Evolutionary conservation across 2,329 filamentous ascomycete genomes (phyloP), one percentile per base, ranked within the genome.

Genomic region (Lasiodiplodia sp.): DNA sequence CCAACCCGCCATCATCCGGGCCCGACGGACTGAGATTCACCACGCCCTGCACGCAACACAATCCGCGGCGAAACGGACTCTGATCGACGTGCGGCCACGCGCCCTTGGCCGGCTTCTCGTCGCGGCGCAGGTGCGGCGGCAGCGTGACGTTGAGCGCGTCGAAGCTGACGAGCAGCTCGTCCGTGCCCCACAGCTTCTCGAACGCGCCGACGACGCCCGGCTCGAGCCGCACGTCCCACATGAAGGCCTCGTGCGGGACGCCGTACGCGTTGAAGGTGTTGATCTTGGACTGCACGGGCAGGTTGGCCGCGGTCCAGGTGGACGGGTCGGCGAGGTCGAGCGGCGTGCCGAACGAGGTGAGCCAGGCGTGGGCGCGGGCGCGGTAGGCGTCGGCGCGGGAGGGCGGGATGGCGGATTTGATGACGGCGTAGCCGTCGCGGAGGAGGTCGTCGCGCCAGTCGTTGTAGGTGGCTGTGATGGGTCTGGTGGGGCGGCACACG

Each of bases 31-130:
- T 69, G 7, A 83, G 71, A 72, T 87, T 86, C 2, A 86, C 82
- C 0, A 87, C 77, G 4, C 85, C 85, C 69, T 87, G 85, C 2
- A 85, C 76, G 70, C 85, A 87, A 2, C 83, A 79, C 73, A 87
- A 85, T 0, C 84, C 85, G 14, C 77, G 78, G 80, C 79, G 71
- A 7, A 57, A 57, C 4, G 74, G 75, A 25, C 71, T 71, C 44
- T 76, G 74, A 37, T 76, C 75, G 56, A 73, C 71, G 60, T 83
- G 81, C 23, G 77, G 75, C 80, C 81, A 83, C 10, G 69, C 67
- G 69, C 74, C 72, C 34, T 73, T 73, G 25, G 70, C 69, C 2
- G 79, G 71, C 23, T 73, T 76, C 25, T 75, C 74, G 68, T 75
- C 73, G 4, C 18, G 18, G 44, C 44, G 44, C 18, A 47, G 44